These are phyloP conservation scores for Trichoderma pleuroti DNA, from an alignment of 2,329 filamentous ascomycete genomes.

Conservation along the genomic window DNA sequence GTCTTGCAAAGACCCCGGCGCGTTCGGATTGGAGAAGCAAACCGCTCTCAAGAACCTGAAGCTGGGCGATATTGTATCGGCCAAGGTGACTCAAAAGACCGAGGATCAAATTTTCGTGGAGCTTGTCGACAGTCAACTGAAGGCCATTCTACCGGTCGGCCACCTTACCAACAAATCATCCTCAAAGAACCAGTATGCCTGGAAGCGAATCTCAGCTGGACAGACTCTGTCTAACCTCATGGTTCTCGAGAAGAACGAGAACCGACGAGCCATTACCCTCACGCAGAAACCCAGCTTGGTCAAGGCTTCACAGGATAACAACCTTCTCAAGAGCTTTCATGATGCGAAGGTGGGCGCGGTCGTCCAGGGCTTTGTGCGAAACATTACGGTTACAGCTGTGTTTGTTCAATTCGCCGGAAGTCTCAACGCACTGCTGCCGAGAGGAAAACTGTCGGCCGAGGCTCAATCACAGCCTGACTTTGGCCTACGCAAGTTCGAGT, in stretches of 20 bases:
- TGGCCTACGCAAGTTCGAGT: constrained; percentile 73
- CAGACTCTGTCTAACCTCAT: constrained; percentile 79
- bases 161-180: constrained; percentile 83
- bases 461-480: constrained; percentile 67
- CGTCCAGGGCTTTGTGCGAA: constrained; percentile 77
- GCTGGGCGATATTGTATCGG: constrained; percentile 71
- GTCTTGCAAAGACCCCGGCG: constrained; percentile 85
- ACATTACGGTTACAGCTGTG: constrained; percentile 74
- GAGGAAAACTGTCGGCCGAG: constrained; percentile 70
- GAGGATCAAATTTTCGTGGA: constrained; percentile 74
- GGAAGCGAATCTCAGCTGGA: constrained; percentile 80
- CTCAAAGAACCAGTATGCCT: constrained; percentile 70
- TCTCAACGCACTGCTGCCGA: constrained; percentile 75
- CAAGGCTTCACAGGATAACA: constrained; percentile 67
- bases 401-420: constrained; percentile 86
- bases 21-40: constrained; percentile 72
- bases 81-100: constrained; percentile 76
- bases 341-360: constrained; percentile 66
- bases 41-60: constrained; percentile 70
- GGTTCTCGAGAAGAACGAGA: constrained; percentile 79
- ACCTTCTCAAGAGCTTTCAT: constrained; percentile 67
- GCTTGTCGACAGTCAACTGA: constrained; percentile 68
- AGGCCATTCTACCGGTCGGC: constrained; percentile 69
- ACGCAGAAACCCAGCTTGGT: constrained; percentile 82
- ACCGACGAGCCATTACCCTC: constrained; percentile 70